phyloP scores from a whole-genome alignment of 768 basidiomycete species.

The Daedaleopsis nitida region DNA sequence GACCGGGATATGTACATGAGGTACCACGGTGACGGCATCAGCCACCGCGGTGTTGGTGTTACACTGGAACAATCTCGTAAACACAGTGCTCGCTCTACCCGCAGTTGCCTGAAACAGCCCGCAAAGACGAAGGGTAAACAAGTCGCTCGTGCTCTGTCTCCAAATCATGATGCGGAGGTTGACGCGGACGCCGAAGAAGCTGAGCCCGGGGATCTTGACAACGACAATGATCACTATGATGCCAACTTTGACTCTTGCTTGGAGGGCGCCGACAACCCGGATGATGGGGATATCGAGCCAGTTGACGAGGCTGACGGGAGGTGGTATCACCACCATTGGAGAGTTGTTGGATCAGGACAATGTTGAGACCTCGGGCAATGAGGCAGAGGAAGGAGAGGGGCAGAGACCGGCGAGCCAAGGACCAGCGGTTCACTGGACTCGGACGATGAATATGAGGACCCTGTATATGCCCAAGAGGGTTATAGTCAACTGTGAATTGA shows the following conservation, averaged over 20 bases:
- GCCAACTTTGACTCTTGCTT: not conserved
- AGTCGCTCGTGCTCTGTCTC: no score
- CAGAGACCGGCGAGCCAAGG: not conserved
- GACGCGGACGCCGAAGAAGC: not conserved
- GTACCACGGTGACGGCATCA: not conserved
- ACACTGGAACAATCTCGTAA: not conserved
- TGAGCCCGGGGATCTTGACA: not conserved
- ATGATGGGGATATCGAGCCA: not conserved
- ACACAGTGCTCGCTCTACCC: not conserved
- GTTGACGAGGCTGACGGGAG: not conserved
- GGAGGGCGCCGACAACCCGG: not conserved
- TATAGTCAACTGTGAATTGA: not conserved
- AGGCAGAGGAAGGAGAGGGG: not conserved
- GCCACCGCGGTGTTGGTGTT: not conserved
- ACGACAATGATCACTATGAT: not conserved
- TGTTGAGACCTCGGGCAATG: not conserved
- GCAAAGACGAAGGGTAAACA: not conserved
- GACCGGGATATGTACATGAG: not conserved
- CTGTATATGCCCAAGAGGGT: not conserved
- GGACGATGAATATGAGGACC: not conserved
- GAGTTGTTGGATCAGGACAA: not conserved
- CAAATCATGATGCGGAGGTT: not conserved
- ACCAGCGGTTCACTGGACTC: not conserved
- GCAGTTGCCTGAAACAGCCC: no score
- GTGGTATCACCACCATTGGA: not conserved